A percentile compares a stretch with the other conserved stretches of the same genome.
These are phyloP conservation scores for Rhynchospora pubera DNA, from an alignment of 176 grass and related monocot species.

Conservation along the genomic window DNA sequence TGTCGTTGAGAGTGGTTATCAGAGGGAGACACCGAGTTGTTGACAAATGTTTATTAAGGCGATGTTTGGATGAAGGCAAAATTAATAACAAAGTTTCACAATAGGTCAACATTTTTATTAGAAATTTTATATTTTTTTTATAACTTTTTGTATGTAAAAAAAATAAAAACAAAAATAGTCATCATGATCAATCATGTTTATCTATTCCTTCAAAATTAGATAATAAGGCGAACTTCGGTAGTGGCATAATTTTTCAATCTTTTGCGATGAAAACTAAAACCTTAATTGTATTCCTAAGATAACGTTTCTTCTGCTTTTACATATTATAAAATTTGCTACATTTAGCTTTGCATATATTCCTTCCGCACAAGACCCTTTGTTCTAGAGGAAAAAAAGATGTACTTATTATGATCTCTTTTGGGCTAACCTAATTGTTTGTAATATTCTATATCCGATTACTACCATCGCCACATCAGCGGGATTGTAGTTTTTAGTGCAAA, in stretches of 20 bases:
- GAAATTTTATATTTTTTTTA: too few relatives aligned
- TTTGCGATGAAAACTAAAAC: not conserved
- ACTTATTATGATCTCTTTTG: not conserved
- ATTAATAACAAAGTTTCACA: not conserved
- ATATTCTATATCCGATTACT: not conserved
- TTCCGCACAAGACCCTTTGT: not conserved
- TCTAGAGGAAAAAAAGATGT: not conserved
- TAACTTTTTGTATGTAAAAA: too few relatives aligned
- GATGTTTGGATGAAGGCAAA: not conserved
- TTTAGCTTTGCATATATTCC: constrained; percentile 2
- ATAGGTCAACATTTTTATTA: not conserved
- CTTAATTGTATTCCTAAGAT: not conserved
- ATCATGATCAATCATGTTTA: not conserved
- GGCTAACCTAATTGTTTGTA: not conserved
- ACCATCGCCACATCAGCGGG: not conserved
- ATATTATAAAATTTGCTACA: constrained; percentile 2
- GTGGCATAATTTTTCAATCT: not conserved
- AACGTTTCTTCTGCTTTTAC: not conserved
- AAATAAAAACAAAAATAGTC: not conserved
- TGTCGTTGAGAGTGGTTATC: too few relatives aligned
- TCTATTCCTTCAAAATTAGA: not conserved
- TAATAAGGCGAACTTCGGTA: not conserved
- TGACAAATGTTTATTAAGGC: not conserved
- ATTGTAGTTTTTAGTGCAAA: not conserved
- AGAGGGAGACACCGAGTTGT: too few relatives aligned